Evolutionary conservation across 805 yeast species (phyloP).

Genomic region (Suhomyces vadensis): DNA sequence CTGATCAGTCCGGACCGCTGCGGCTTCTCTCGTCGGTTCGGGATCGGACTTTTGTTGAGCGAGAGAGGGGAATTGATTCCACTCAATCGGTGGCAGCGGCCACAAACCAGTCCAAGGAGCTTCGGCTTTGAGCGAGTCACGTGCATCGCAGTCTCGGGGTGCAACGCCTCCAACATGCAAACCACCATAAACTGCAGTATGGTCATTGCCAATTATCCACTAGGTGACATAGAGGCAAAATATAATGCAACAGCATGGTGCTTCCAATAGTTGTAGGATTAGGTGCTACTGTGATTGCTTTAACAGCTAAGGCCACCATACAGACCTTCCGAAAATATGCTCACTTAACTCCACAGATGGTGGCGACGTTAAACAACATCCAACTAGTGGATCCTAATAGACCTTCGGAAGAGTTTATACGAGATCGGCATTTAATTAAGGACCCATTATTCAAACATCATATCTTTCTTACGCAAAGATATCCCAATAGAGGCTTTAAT

Average conservation of each 20-base stretch:
- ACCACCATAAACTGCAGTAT: neutral
- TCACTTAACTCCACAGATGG: conserved; percentile 34
- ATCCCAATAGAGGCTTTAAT: conserved; percentile 30
- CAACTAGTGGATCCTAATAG: neutral
- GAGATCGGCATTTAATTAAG: conserved; percentile 7
- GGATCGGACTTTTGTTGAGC: conserved; percentile 13
- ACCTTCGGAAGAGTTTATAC: conserved; percentile 1
- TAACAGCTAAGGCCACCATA: conserved; percentile 40
- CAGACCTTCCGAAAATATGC: conserved; percentile 31
- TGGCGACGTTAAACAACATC: conserved; percentile 36
- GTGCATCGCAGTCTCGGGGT: no score
- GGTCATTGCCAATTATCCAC: neutral
- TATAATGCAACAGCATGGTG: conserved; percentile 19
- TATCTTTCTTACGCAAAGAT: conserved; percentile 19
- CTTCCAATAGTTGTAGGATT: conserved; percentile 55
- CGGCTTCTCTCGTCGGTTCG: conserved; percentile 7
- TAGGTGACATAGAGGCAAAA: neutral
- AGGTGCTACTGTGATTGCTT: conserved; percentile 54
- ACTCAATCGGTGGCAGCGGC: neutral
- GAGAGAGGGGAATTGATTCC: neutral
- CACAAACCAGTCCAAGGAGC: neutral
- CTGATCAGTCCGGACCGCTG: neutral
- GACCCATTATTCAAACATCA: conserved; percentile 15
- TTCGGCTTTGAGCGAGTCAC: neutral
- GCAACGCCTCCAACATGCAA: no score